Evolutionary conservation across 2,329 filamentous ascomycete species (phyloP).

Genomic region (Stagonosporopsis rhizophila): DNA sequence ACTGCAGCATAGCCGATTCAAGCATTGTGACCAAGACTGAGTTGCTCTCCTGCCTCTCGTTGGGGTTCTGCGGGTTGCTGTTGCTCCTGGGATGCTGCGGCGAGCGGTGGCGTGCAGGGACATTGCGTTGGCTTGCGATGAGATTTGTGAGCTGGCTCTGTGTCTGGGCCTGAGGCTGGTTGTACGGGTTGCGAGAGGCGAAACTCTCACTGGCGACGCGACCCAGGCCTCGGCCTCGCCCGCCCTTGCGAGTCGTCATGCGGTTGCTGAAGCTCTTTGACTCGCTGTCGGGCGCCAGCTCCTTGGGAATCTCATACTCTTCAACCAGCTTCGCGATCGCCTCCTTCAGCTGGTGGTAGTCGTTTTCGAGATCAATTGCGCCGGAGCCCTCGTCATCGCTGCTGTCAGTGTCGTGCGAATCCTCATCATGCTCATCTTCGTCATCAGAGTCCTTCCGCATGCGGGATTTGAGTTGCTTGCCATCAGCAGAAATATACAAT

Average conservation of each 20-base stretch:
- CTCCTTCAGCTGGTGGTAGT: conserved; percentile 81
- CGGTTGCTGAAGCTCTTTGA: conserved; percentile 75
- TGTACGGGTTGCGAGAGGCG: conserved; percentile 62
- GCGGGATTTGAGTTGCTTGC: conserved; percentile 71
- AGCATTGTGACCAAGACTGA: conserved; percentile 74
- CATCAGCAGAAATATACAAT: conserved; percentile 77
- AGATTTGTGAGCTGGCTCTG: conserved; percentile 49
- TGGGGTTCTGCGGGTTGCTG: conserved; percentile 49
- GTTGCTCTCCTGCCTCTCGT: conserved; percentile 48
- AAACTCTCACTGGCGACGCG: conserved; percentile 40
- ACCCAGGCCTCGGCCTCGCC: conserved; percentile 36
- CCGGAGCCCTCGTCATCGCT: conserved; percentile 54
- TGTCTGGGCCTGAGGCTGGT: conserved; percentile 37
- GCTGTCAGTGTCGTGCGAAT: conserved; percentile 59
- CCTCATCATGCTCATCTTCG: conserved; percentile 68
- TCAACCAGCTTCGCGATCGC: conserved; percentile 81
- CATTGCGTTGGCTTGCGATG: conserved; percentile 48
- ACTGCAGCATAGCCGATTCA: conserved; percentile 76
- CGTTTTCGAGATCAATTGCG: conserved; percentile 71
- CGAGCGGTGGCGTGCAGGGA: conserved; percentile 45
- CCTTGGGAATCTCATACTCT: conserved; percentile 80
- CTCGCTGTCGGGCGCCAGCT: conserved; percentile 65
- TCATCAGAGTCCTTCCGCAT: conserved; percentile 76
- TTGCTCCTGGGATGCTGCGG: conserved; percentile 48
- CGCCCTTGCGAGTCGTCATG: conserved; percentile 58